Conservation (phyloP, 176 grass and related monocot genomes). For the Puccinellia tenuiflora region DNA sequence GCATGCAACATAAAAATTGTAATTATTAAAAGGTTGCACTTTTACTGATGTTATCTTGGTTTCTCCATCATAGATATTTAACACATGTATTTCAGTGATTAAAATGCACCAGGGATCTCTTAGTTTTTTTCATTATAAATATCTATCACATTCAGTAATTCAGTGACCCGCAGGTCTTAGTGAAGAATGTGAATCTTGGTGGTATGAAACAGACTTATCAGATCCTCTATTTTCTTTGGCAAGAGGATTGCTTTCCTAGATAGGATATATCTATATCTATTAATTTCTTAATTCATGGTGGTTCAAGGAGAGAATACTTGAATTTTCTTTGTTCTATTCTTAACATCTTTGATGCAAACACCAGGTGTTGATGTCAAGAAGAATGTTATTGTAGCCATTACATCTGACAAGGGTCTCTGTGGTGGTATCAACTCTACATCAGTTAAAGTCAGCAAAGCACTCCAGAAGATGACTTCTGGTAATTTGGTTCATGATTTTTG, state of each 20-base stretch:
- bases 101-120: background rate
- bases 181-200: background rate
- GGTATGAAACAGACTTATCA: background rate
- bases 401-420: slow-evolving; percentile 95
- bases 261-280: background rate
- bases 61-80: background rate
- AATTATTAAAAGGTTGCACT: background rate
- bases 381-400: slow-evolving; percentile 81
- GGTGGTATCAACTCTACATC: slow-evolving; percentile 95
- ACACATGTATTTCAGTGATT: background rate
- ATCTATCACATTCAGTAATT: background rate
- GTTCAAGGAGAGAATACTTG: background rate
- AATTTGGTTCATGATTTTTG: slow-evolving; percentile 15
- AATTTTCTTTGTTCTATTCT: background rate
- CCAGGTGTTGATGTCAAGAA: slow-evolving; percentile 91
- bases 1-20: background rate
- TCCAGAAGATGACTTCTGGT: slow-evolving; percentile 79
- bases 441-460: slow-evolving; percentile 93
- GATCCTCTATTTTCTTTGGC: background rate
- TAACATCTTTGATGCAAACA: slow-evolving; percentile 20
- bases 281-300: background rate
- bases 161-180: background rate
- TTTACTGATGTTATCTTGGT: background rate
- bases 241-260: background rate
- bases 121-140: background rate